Evolutionary conservation across 768 basidiomycete genomes (phyloP).

Genomic region (Boletus reticuloceps): DNA sequence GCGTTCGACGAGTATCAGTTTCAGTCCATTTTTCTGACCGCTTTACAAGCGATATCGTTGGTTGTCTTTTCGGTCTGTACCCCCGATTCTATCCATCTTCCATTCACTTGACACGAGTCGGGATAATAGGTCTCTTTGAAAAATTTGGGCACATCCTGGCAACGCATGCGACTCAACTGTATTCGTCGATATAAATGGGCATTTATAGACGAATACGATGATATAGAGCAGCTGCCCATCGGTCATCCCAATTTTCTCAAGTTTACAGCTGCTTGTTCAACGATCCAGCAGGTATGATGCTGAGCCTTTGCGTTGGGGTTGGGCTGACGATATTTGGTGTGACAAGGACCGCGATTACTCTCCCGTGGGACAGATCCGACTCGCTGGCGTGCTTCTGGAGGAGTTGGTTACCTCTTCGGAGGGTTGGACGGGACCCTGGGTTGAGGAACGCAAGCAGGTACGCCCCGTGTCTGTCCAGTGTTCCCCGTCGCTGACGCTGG

Average conservation of each 20-base stretch:
- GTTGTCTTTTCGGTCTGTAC: constrained; percentile 53
- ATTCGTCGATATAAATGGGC: constrained; percentile 78
- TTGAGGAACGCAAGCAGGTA: constrained; percentile 47
- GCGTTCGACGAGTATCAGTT: constrained; percentile 46
- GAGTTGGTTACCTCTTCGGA: constrained; percentile 28
- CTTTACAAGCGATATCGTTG: constrained; percentile 53
- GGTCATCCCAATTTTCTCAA: constrained; percentile 53
- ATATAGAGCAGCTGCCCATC: constrained; percentile 42
- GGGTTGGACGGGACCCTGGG: constrained; percentile 48
- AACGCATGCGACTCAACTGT: constrained; percentile 55
- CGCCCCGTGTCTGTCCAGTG: background rate
- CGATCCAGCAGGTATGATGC: constrained; percentile 37
- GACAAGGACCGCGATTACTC: constrained; percentile 39
- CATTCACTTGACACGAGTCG: background rate
- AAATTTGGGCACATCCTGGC: constrained; percentile 45
- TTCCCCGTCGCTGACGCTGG: background rate
- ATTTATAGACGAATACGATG: constrained; percentile 56
- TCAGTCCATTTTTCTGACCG: constrained; percentile 51
- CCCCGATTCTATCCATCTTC: background rate
- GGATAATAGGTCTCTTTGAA: constrained; percentile 47
- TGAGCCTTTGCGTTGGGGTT: background rate
- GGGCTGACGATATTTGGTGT: background rate
- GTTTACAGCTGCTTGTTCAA: constrained; percentile 44
- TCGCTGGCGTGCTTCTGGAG: constrained; percentile 44
- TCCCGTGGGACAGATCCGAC: constrained; percentile 39